Evolutionary conservation across 164 flowering plant genomes (phyloP).

Genomic region (Cinnamomum chago): DNA sequence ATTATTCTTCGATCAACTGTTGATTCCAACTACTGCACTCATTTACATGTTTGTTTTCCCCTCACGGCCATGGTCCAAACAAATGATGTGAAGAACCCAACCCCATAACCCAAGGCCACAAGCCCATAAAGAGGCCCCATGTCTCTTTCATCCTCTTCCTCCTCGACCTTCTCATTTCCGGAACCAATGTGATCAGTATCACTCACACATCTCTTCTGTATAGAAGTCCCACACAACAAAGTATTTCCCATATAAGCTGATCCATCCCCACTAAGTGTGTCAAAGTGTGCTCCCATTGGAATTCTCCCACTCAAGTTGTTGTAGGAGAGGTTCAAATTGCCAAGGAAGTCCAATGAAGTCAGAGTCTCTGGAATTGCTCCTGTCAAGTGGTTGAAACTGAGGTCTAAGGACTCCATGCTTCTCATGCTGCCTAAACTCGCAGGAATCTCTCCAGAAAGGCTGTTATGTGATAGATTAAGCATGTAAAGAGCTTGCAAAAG

Average conservation of each 20-base stretch:
- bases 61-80: no score
- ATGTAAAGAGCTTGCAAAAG: constrained; percentile 5
- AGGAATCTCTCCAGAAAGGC: constrained; percentile 11
- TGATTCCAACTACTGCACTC: no score
- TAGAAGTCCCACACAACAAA: constrained; percentile 10
- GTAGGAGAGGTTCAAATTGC: constrained; percentile 9
- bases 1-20: no score
- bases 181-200: background rate
- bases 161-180: background rate
- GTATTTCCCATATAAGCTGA: constrained; percentile 14
- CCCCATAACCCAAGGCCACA: constrained; percentile 5
- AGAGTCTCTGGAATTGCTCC: background rate
- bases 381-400: background rate
- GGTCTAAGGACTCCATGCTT: background rate
- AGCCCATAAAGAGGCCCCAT: constrained; percentile 1
- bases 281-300: constrained; percentile 14
- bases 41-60: no score
- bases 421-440: constrained; percentile 1
- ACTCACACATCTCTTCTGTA: background rate
- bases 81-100: constrained; percentile 15
- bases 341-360: constrained; percentile 12
- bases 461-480: constrained; percentile 22
- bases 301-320: constrained; percentile 21
- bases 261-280: constrained; percentile 12
- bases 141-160: background rate